Percentiles rank a stretch among this genome's conserved stretches.
Conservation (phyloP, 495 filamentous ascomycete species). For the Hyaloscypha hepaticicola region DNA sequence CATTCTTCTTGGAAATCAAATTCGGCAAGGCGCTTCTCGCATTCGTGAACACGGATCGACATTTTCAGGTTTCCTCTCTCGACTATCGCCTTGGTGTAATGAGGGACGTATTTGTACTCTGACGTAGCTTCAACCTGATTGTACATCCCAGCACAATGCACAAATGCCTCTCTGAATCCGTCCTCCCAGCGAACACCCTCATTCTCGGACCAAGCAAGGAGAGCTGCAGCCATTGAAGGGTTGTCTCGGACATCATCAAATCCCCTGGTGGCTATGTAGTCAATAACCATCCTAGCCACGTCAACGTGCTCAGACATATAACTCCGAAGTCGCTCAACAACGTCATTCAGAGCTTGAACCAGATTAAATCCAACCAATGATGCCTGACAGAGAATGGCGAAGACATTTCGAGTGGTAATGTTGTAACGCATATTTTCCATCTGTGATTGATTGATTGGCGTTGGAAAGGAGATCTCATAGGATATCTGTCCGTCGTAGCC, state of each 20-base stretch:
- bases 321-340: slow-evolving; percentile 52
- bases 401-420: slow-evolving; percentile 62
- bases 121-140: slow-evolving; percentile 49
- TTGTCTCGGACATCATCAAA: slow-evolving; percentile 68
- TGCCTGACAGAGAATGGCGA: slow-evolving; percentile 56
- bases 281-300: slow-evolving; percentile 50
- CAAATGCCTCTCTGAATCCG: slow-evolving; percentile 67
- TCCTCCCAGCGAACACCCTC: slow-evolving; percentile 60
- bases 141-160: slow-evolving; percentile 65
- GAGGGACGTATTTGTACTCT: slow-evolving; percentile 59
- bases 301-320: slow-evolving; percentile 52
- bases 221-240: slow-evolving; percentile 55
- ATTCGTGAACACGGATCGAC: slow-evolving; percentile 59
- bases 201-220: slow-evolving; percentile 64
- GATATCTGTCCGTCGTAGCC: slow-evolving; percentile 50
- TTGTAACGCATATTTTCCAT: slow-evolving; percentile 50
- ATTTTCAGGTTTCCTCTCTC: slow-evolving; percentile 61
- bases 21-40: slow-evolving; percentile 54
- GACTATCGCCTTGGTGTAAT: slow-evolving; percentile 62
- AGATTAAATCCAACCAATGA: slow-evolving; percentile 60
- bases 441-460: slow-evolving; percentile 45
- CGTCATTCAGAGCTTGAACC: slow-evolving; percentile 55
- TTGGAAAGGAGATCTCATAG: slow-evolving; percentile 59
- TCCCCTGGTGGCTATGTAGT: slow-evolving; percentile 55
- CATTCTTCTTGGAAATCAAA: slow-evolving; percentile 68